These are phyloP conservation scores for Stephanodiscus minutulus DNA, from an alignment of 108 stramenopile genomes.

Conservation along the genomic window DNA sequence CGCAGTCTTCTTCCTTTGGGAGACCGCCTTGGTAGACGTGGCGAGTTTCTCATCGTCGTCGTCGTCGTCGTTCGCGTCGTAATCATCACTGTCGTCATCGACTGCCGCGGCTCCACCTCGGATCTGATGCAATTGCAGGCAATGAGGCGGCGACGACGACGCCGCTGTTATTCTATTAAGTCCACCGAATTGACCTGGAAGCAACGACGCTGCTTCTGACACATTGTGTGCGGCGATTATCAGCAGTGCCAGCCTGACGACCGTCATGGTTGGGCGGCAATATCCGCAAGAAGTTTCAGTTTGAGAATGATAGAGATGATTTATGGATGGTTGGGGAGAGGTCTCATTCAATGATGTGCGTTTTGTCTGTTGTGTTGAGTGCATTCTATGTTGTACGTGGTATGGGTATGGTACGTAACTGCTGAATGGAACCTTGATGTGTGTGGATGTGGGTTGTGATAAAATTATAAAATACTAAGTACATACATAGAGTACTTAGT, in stretches of 20 bases:
- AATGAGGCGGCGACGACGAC: background rate
- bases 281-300: no score
- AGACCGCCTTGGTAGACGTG: slow-evolving; percentile 53
- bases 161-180: background rate
- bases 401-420: no score
- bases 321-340: no score
- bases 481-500: no score
- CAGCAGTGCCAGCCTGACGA: background rate
- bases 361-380: no score
- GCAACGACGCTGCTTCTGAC: background rate
- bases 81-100: slow-evolving; percentile 36
- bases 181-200: background rate
- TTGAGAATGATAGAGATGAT: no score
- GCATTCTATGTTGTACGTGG: no score
- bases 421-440: no score
- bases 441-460: no score
- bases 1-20: slow-evolving; percentile 38
- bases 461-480: no score
- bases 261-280: background rate
- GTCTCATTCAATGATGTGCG: no score
- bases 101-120: slow-evolving; percentile 42
- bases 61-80: slow-evolving; percentile 62
- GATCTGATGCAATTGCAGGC: background rate
- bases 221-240: background rate
- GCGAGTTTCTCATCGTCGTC: slow-evolving; percentile 49